Conservation (phyloP, 345 rosid species). For the Theobroma cacao region DNA sequence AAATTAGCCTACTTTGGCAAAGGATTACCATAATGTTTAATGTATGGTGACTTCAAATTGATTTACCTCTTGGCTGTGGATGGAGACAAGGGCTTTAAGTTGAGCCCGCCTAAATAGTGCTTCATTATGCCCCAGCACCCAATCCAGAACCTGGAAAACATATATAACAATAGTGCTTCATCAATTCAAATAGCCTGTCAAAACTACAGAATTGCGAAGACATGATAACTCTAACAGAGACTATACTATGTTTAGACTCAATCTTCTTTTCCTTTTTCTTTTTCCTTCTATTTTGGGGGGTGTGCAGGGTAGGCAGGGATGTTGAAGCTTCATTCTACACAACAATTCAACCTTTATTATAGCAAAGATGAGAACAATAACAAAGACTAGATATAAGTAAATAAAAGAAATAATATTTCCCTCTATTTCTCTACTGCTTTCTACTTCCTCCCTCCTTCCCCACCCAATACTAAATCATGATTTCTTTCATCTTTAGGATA, state of each 20-base stretch:
- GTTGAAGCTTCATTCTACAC: background rate
- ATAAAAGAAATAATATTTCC: background rate
- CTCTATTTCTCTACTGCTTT: background rate
- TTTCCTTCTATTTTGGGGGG: background rate
- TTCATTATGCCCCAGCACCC: slow-evolving; percentile 87
- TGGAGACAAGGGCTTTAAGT: slow-evolving; percentile 90
- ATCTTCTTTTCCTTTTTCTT: background rate
- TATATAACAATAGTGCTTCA: background rate
- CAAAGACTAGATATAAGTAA: no score
- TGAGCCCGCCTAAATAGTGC: slow-evolving; percentile 93
- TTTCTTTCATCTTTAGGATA: background rate
- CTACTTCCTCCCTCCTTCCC: background rate
- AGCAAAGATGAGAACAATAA: no score
- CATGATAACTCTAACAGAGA: background rate
- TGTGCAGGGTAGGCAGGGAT: background rate
- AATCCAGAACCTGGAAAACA: slow-evolving; percentile 69
- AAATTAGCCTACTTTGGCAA: slow-evolving; percentile 2
- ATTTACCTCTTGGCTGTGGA: slow-evolving; percentile 85
- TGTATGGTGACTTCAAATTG: background rate
- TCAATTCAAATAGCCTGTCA: background rate
- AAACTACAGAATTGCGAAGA: background rate
- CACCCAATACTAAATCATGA: background rate
- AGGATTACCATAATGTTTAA: background rate
- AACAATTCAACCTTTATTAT: background rate
- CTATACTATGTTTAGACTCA: background rate